These are phyloP conservation scores for Bipolaris gigantea DNA, from an alignment of 2,329 filamentous ascomycete species.

Conservation along the genomic window DNA sequence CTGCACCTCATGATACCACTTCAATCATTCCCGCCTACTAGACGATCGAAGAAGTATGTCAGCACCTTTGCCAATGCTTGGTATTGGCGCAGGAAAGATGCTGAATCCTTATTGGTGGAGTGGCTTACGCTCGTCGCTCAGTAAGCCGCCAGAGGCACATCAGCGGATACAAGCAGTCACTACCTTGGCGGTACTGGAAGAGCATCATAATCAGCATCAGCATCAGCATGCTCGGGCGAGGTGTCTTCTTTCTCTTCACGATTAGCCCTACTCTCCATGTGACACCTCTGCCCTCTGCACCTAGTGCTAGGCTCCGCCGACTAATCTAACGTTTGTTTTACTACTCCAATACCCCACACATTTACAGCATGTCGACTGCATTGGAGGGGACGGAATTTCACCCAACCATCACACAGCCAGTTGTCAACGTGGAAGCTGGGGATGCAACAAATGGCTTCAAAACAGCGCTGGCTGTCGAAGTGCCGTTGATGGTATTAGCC, in stretches of 20 bases:
- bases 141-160: constrained; percentile 19
- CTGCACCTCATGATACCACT: background rate
- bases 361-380: constrained; percentile 7
- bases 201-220: constrained; percentile 14
- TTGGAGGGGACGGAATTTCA: background rate
- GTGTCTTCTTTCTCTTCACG: constrained; percentile 1
- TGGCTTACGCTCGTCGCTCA: constrained; percentile 17
- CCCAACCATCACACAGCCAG: constrained; percentile 1
- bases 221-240: constrained; percentile 8
- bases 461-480: constrained; percentile 29
- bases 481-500: constrained; percentile 30
- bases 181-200: constrained; percentile 11
- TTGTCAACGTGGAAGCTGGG: constrained; percentile 5
- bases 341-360: background rate
- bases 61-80: constrained; percentile 6
- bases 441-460: constrained; percentile 11
- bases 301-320: constrained; percentile 1
- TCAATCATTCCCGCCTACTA: background rate
- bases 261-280: constrained; percentile 4
- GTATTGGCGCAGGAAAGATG: background rate
- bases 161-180: constrained; percentile 12
- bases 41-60: constrained; percentile 4
- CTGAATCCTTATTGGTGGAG: constrained; percentile 8
- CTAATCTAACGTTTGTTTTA: background rate
- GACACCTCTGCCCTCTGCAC: background rate